These are phyloP conservation scores for Blastomyces gilchristii DNA, from an alignment of 2,329 filamentous ascomycete genomes.

Conservation along the genomic window DNA sequence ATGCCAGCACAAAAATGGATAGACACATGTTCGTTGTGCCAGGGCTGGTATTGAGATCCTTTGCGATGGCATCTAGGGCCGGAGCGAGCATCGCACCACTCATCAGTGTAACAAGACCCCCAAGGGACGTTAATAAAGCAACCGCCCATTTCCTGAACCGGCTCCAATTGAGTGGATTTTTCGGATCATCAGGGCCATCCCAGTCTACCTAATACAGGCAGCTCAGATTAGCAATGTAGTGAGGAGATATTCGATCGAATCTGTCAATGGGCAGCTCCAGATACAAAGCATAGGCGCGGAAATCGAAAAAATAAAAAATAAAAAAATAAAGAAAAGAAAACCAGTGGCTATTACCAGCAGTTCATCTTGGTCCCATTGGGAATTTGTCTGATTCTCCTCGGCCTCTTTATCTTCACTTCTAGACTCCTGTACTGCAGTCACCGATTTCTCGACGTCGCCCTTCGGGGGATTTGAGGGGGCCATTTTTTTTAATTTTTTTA, in stretches of 20 bases:
- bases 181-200: constrained; percentile 48
- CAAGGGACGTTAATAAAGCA: constrained; percentile 40
- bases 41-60: constrained; percentile 36
- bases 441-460: not conserved
- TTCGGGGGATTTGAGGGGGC: not conserved
- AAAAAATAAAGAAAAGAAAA: not conserved
- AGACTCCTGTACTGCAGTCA: not conserved
- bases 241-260: not conserved
- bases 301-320: not conserved
- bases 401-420: not conserved
- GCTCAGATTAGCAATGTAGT: not conserved
- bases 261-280: not conserved
- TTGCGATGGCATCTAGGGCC: constrained; percentile 31
- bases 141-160: constrained; percentile 38
- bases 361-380: not conserved
- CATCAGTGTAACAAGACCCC: constrained; percentile 10
- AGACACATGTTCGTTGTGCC: constrained; percentile 45
- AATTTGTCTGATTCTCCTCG: not conserved
- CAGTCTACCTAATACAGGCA: constrained; percentile 39
- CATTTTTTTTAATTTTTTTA: not conserved
- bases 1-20: constrained; percentile 52
- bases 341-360: not conserved
- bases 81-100: constrained; percentile 36
- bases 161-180: constrained; percentile 53
- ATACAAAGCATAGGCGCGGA: not conserved